These are phyloP conservation scores for Maudiozyma pseudohumilis DNA, from an alignment of 805 yeast species.

Conservation along the genomic window DNA sequence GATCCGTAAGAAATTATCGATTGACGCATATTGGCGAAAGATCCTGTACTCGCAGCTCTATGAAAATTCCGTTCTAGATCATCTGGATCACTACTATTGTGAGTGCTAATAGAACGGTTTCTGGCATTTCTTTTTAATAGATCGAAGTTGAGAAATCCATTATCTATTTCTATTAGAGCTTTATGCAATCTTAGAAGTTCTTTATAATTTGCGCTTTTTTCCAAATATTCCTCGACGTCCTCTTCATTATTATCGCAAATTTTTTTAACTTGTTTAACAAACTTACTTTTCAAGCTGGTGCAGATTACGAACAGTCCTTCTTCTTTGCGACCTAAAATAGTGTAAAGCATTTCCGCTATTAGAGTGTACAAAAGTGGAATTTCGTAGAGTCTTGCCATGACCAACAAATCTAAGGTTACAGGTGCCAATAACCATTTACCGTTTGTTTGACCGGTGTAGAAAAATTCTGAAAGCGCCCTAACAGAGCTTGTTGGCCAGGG, in stretches of 20 bases:
- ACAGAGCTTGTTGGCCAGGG: slow-evolving; percentile 58
- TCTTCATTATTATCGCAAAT: slow-evolving; percentile 21
- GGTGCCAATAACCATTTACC: slow-evolving; percentile 62
- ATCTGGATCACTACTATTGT: slow-evolving; percentile 17
- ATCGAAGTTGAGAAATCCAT: slow-evolving; percentile 38
- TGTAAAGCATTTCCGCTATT: slow-evolving; percentile 57
- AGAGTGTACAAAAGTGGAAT: slow-evolving; percentile 62
- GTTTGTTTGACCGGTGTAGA: slow-evolving; percentile 72
- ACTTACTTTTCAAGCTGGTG: slow-evolving; percentile 16
- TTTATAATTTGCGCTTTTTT: slow-evolving; percentile 21
- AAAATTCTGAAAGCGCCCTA: slow-evolving; percentile 58
- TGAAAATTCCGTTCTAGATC: background rate
- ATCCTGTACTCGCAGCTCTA: slow-evolving; percentile 2
- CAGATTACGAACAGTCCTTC: slow-evolving; percentile 30
- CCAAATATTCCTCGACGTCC: slow-evolving; percentile 14
- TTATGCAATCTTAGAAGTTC: slow-evolving; percentile 42
- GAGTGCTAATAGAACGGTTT: slow-evolving; percentile 16
- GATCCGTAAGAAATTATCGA: slow-evolving; percentile 8
- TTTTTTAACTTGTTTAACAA: slow-evolving; percentile 15
- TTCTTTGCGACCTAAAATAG: slow-evolving; percentile 60
- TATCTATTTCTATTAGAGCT: slow-evolving; percentile 49
- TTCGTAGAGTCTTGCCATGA: slow-evolving; percentile 55
- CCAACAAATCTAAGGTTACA: slow-evolving; percentile 52
- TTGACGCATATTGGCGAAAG: background rate
- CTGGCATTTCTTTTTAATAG: slow-evolving; percentile 40